phyloP scores from a whole-genome alignment of 768 basidiomycete species.

The Phanerochaete sordida region DNA sequence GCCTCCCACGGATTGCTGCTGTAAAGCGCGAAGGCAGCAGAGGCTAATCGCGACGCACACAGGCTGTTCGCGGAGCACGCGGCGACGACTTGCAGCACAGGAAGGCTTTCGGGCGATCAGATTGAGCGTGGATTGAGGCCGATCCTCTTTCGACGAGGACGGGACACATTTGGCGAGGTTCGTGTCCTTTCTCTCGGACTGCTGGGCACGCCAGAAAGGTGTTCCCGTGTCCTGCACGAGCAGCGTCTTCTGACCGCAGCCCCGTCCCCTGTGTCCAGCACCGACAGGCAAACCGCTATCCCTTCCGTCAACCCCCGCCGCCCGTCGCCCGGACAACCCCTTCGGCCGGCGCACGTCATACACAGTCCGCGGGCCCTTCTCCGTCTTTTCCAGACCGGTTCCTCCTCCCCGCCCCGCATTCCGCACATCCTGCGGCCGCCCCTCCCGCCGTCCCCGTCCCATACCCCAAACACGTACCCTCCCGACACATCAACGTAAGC shows the following conservation, averaged over 20 bases:
- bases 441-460: slow-evolving; percentile 2
- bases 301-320: not conserved
- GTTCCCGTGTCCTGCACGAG: not conserved
- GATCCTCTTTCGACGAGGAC: not conserved
- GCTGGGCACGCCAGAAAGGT: not conserved
- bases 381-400: not conserved
- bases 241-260: slow-evolving; percentile 4
- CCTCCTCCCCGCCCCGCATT: not conserved
- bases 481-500: slow-evolving; percentile 10
- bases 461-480: slow-evolving; percentile 3
- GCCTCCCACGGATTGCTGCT: slow-evolving; percentile 1
- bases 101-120: not conserved
- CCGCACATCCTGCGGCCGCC: not conserved
- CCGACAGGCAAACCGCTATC: not conserved
- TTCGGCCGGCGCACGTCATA: slow-evolving; percentile 2
- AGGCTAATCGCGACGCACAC: slow-evolving; percentile 1
- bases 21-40: not conserved
- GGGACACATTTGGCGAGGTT: not conserved
- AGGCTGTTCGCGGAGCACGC: not conserved
- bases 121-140: not conserved
- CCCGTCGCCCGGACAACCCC: not conserved
- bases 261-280: not conserved
- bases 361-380: too few species aligned
- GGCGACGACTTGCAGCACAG: not conserved
- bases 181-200: not conserved